phyloP scores from a whole-genome alignment of 768 basidiomycete genomes.

The Sporobolomyces roseus region DNA sequence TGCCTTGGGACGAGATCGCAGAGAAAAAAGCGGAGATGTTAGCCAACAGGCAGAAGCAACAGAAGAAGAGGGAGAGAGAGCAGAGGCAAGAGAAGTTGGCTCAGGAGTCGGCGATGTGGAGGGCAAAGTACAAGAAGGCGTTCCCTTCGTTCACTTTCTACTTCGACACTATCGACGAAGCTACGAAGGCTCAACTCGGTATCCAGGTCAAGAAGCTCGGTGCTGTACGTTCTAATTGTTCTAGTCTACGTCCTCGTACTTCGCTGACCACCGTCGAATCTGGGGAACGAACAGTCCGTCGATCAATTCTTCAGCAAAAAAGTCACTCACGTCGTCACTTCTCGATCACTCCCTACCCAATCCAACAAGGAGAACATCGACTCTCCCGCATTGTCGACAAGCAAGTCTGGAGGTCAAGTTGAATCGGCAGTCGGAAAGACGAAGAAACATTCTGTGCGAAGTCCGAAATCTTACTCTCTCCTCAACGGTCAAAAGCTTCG shows the following conservation, averaged over 20 bases:
- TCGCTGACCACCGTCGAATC: slow-evolving; percentile 2
- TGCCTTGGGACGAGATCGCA: background rate
- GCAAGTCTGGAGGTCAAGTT: background rate
- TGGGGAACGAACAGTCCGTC: slow-evolving; percentile 59
- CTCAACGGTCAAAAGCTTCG: slow-evolving; percentile 34
- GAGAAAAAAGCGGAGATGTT: background rate
- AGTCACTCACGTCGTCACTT: slow-evolving; percentile 82
- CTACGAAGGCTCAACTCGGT: slow-evolving; percentile 54
- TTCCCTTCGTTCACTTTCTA: slow-evolving; percentile 83
- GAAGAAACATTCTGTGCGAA: slow-evolving; percentile 8
- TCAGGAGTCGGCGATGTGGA: slow-evolving; percentile 58
- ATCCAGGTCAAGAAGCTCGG: slow-evolving; percentile 64
- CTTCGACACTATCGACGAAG: slow-evolving; percentile 63
- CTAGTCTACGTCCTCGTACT: slow-evolving; percentile 11
- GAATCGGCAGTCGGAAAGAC: slow-evolving; percentile 3
- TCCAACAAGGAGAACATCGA: slow-evolving; percentile 33
- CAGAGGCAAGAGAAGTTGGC: slow-evolving; percentile 35
- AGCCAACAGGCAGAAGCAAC: background rate
- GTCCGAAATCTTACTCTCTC: slow-evolving; percentile 28
- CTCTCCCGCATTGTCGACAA: slow-evolving; percentile 5
- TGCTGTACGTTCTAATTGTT: slow-evolving; percentile 60
- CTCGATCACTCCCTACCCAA: slow-evolving; percentile 46
- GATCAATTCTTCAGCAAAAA: slow-evolving; percentile 83
- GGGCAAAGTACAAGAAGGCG: slow-evolving; percentile 73
- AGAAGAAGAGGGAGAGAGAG: background rate